A percentile compares a stretch with the other conserved stretches of the same genome.
Conservation (phyloP, 1,284 basidiomycete genomes). For the Irpex lacteus region DNA sequence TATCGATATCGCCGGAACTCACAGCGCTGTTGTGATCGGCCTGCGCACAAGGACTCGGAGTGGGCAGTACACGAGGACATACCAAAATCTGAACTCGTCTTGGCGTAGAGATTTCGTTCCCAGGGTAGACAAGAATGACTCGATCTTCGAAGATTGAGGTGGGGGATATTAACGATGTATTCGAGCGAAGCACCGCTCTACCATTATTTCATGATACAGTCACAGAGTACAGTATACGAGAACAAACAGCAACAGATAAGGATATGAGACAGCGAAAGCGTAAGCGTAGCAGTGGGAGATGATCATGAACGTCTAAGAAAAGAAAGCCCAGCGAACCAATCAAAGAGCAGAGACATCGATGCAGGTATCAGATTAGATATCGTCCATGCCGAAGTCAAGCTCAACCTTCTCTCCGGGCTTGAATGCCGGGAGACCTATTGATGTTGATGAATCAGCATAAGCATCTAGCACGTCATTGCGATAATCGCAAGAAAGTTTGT, state of each 20-base stretch:
- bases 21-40: too few relatives aligned
- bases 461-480: neutral
- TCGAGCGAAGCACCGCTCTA: neutral
- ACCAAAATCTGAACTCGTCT: too few relatives aligned
- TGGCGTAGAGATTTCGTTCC: too few relatives aligned
- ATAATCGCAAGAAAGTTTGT: slow-evolving; percentile 1
- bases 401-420: slow-evolving; percentile 98
- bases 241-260: neutral
- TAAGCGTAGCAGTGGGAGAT: neutral
- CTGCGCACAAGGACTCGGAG: too few relatives aligned
- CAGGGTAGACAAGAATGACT: neutral
- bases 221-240: neutral
- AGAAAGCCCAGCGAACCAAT: neutral
- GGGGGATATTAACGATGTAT: neutral
- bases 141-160: neutral
- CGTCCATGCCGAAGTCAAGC: slow-evolving; percentile 79
- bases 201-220: neutral
- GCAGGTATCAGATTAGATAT: slow-evolving; percentile 52
- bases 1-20: too few relatives aligned
- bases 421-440: slow-evolving; percentile 88
- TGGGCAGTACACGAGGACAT: too few relatives aligned
- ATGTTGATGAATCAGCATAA: slow-evolving; percentile 9
- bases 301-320: neutral
- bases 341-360: neutral
- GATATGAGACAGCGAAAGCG: neutral